phyloP scores from a whole-genome alignment of 176 grass and related monocot species.

The Saccharum spontaneum region DNA sequence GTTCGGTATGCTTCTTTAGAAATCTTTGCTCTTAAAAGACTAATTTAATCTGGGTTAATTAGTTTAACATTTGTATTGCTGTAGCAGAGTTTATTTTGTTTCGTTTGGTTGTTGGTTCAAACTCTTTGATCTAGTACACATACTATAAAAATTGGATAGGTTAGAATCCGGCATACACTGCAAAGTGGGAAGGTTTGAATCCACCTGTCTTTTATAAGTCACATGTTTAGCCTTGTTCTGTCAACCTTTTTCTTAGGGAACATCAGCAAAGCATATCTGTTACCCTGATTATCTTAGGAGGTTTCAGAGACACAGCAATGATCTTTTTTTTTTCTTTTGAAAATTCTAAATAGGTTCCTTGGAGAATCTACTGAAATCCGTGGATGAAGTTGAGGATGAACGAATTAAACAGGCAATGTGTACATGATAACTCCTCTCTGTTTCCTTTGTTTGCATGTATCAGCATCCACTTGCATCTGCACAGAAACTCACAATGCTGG shows the following conservation, averaged over 20 bases:
- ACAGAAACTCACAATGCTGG: conserved; percentile 4
- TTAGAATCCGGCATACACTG: conserved; percentile 9
- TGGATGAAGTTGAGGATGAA: conserved; percentile 77
- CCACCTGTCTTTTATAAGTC: background rate
- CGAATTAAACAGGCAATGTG: conserved; percentile 67
- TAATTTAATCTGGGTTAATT: background rate
- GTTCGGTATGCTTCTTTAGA: conserved; percentile 70
- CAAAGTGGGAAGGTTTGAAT: conserved; percentile 1
- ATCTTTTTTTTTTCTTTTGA: conserved; percentile 32
- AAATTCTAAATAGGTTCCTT: conserved; percentile 66
- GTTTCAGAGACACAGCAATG: background rate
- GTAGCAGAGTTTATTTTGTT: conserved; percentile 6
- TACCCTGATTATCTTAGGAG: conserved; percentile 15
- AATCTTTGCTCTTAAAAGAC: conserved; percentile 3
- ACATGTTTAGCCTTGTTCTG: conserved; percentile 29
- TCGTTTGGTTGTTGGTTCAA: conserved; percentile 1
- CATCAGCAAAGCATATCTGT: background rate
- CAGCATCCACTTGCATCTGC: background rate
- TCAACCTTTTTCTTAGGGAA: conserved; percentile 22
- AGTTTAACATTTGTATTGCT: background rate
- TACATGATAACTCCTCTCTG: background rate
- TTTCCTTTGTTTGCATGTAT: background rate
- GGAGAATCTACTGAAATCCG: conserved; percentile 78
- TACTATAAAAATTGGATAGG: background rate
- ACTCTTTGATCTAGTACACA: conserved; percentile 15